Evolutionary conservation across 768 basidiomycete genomes (phyloP).

Genomic region (Phanerodontia chrysosporium): DNA sequence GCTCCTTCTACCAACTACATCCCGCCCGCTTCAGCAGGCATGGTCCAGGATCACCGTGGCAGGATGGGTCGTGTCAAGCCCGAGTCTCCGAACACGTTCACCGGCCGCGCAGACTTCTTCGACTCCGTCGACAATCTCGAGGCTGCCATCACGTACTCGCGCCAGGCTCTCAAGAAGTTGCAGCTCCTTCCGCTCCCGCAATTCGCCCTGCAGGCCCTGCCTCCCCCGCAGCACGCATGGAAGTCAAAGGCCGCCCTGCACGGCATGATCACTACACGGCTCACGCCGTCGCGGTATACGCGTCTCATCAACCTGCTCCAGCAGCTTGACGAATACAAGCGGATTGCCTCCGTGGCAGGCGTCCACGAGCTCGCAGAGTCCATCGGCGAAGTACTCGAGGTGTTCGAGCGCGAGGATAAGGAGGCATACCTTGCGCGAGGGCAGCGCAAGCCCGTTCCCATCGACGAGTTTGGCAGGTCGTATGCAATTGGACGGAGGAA

Average conservation of each 20-base stretch:
- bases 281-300: constrained; percentile 71
- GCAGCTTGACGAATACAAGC: constrained; percentile 59
- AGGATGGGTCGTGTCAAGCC: constrained; percentile 34
- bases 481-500: constrained; percentile 86
- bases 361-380: constrained; percentile 49
- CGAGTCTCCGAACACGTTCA: constrained; percentile 78
- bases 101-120: constrained; percentile 69
- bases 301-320: constrained; percentile 57
- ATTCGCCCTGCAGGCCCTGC: constrained; percentile 57
- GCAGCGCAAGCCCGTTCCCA: constrained; percentile 50
- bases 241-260: constrained; percentile 58
- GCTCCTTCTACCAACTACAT: neutral
- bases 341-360: constrained; percentile 57
- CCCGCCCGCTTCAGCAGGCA: constrained; percentile 4
- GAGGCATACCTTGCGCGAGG: constrained; percentile 45
- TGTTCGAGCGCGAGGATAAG: constrained; percentile 61
- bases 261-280: constrained; percentile 47
- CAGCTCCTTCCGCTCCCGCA: constrained; percentile 78
- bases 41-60: neutral
- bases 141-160: constrained; percentile 52
- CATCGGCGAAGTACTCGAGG: constrained; percentile 47
- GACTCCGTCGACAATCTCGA: constrained; percentile 69
- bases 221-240: constrained; percentile 64
- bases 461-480: constrained; percentile 80
- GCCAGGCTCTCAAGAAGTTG: constrained; percentile 53